Percentiles rank a stretch among this genome's conserved stretches.
These are phyloP conservation scores for Leishmania arabica DNA, from an alignment of 208 protist genomes.

Conservation along the genomic window DNA sequence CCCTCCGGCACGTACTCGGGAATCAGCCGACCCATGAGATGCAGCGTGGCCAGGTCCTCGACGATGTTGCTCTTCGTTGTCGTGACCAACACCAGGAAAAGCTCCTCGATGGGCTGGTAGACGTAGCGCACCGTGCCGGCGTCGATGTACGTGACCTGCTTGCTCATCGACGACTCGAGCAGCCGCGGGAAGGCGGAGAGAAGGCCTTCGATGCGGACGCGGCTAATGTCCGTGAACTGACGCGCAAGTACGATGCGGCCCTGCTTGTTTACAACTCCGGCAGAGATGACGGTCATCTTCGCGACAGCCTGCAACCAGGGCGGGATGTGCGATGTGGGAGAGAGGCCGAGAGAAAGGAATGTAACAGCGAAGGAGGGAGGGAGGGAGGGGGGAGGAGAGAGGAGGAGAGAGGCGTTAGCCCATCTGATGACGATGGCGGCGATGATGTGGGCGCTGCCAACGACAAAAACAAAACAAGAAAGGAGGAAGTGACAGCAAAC, in stretches of 20 bases:
- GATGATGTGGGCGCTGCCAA: neutral
- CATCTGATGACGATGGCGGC: neutral
- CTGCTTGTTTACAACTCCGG: conserved; percentile 78
- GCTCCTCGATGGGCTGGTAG: conserved; percentile 97
- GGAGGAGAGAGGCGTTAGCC: neutral
- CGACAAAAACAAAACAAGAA: neutral
- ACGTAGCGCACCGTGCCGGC: conserved; percentile 97
- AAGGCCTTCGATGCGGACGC: conserved; percentile 96
- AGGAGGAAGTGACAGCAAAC: neutral
- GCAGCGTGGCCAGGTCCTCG: conserved; percentile 97
- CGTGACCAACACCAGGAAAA: conserved; percentile 95
- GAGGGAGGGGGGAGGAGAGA: too few relatives aligned
- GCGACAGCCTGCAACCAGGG: neutral
- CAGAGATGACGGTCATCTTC: conserved; percentile 82
- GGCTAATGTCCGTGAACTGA: conserved; percentile 96
- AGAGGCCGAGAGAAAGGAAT: neutral
- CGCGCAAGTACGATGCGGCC: conserved; percentile 93
- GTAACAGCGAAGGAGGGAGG: neutral
- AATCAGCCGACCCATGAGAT: conserved; percentile 91
- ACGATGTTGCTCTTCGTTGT: conserved; percentile 97
- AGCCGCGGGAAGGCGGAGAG: conserved; percentile 98
- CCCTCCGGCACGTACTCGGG: conserved; percentile 86
- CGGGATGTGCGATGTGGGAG: neutral
- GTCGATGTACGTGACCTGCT: conserved; percentile 98
- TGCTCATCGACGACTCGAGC: conserved; percentile 65